Evolutionary conservation across 106 monocot genomes (phyloP).

Genomic region (Apostasia ramifera): DNA sequence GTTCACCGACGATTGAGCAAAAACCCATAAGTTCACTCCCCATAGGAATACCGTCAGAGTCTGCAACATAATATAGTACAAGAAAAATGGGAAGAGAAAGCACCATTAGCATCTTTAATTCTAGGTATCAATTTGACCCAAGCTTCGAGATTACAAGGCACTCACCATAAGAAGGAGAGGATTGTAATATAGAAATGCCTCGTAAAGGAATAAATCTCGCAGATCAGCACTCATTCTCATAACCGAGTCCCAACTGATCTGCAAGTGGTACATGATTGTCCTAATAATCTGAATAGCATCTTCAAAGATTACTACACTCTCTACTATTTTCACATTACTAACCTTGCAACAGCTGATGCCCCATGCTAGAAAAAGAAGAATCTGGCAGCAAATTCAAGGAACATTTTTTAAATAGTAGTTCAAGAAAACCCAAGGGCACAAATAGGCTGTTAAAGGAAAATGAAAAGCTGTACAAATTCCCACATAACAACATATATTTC

Average conservation of each 20-base stretch:
- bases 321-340: constrained; percentile 10
- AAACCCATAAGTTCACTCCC: constrained; percentile 93
- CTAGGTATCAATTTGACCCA: background rate
- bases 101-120: background rate
- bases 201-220: constrained; percentile 88
- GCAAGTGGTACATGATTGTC: constrained; percentile 14
- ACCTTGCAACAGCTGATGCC: constrained; percentile 89
- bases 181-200: constrained; percentile 90
- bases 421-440: background rate
- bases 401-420: background rate
- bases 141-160: background rate
- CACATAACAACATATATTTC: background rate
- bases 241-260: constrained; percentile 89
- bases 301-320: background rate
- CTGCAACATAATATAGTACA: constrained; percentile 34
- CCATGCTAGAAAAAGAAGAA: constrained; percentile 76
- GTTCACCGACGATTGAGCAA: constrained; percentile 77
- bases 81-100: background rate
- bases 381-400: constrained; percentile 22
- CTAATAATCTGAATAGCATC: constrained; percentile 2
- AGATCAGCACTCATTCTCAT: constrained; percentile 90
- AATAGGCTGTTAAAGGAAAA: background rate
- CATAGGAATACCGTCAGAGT: constrained; percentile 91
- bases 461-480: background rate
- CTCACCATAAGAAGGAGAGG: constrained; percentile 92